Base-by-base conservation (phyloP, 1,284 basidiomycete genomes). In the Tylopilus sp. region DNA sequence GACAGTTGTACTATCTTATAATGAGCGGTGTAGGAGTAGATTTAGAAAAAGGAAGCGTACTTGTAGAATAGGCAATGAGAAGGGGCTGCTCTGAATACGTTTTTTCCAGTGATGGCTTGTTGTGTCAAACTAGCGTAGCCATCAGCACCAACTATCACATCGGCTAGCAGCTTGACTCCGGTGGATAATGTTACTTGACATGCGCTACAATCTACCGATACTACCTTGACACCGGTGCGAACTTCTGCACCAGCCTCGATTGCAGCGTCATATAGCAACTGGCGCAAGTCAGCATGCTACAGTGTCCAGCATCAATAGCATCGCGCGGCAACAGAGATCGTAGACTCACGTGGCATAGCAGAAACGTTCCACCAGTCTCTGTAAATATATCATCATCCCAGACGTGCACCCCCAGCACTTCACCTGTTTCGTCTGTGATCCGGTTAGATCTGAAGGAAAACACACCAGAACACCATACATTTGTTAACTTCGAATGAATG, bases 101-200 rank as follows among this genome's bases (percentile, higher is more conserved):
- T 69, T 16, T 64, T 62, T 6, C 69, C 74, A 7, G 60, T 27
- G 27, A 70, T 74, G 27, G 75, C 64, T 75, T 72, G 62, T 45
- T 72, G 67, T 35, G 76, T 52, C 55, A 72, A 21, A 27, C 78
- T 69, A 3, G 70, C 63, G 42, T 79, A 77, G 13, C 90, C 90
- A 71, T 91, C 90, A 1, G 90, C 89, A 27, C 89, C 90, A 45
- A 92, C 79, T 60, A 91, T 82, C n/a, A 91, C 82, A 72, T 91
- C 87, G 14, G 83, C 87, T 4, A 72, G 68, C 54, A 89, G 65
- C 23, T 77, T 77, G 63, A 84, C 82, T 14, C 89, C 88, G 7
- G 82, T 82, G 17, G 81, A 78, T 21, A 90, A 77, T 1, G 73
- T 82, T 29, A 86, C 78, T 62, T 70, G 72, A 39, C 76, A 57